Conservation (phyloP, 768 basidiomycete genomes). For the Phaeotremella fagi region DNA sequence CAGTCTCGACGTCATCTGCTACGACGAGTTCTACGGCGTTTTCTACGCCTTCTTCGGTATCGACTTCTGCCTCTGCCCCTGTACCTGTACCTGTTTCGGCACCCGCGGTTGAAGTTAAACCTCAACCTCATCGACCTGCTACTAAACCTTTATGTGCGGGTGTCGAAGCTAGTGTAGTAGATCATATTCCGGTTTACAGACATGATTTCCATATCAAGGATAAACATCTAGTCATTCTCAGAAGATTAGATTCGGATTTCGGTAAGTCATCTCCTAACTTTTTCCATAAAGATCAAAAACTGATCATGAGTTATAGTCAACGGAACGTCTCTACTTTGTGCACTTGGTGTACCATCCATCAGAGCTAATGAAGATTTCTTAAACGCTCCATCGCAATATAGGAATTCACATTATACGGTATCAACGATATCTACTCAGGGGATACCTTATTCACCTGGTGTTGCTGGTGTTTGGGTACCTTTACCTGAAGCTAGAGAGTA, state of each 20-base stretch:
- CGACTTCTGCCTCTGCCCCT: not conserved
- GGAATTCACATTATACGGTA: constrained; percentile 17
- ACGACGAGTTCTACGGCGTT: not conserved
- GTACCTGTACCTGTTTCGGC: not conserved
- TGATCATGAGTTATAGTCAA: constrained; percentile 20
- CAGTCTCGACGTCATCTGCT: not conserved
- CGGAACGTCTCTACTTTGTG: constrained; percentile 27
- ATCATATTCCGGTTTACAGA: constrained; percentile 36
- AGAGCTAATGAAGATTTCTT: constrained; percentile 22
- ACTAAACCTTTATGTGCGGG: constrained; percentile 25
- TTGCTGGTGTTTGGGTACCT: constrained; percentile 28
- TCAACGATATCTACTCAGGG: not conserved
- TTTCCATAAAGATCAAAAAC: not conserved
- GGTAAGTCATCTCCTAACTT: constrained; percentile 16
- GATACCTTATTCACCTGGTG: constrained; percentile 17
- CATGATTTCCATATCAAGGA: constrained; percentile 12
- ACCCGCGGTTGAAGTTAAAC: no score
- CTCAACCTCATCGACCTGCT: not conserved
- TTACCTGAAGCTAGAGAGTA: constrained; percentile 20
- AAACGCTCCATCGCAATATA: constrained; percentile 10
- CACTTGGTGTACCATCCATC: constrained; percentile 21
- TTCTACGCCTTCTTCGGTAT: not conserved
- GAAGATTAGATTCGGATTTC: constrained; percentile 38
- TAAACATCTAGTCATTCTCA: constrained; percentile 14
- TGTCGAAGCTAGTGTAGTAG: constrained; percentile 34